Conservation (phyloP, 1,139 yeast genomes). For the Pichia sp. region DNA sequence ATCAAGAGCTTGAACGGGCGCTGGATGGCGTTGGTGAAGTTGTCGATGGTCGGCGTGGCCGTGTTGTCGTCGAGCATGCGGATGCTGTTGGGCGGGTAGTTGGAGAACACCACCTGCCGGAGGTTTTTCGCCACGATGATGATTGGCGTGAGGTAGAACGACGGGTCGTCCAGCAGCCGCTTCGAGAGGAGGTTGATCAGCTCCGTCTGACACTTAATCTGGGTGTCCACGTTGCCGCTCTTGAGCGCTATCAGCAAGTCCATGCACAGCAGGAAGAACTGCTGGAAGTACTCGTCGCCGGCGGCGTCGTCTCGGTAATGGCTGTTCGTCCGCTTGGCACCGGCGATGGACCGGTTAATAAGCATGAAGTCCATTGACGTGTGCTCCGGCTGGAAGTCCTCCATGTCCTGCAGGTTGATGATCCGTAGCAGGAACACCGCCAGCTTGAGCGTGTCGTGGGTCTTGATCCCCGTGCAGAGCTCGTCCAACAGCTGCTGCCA, state of each 20-base stretch:
- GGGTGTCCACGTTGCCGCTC: not conserved
- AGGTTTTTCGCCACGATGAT: slow-evolving; percentile 9
- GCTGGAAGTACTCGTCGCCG: slow-evolving; percentile 7
- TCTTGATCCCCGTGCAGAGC: not conserved
- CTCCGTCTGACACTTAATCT: slow-evolving; percentile 6
- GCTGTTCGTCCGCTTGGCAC: not conserved
- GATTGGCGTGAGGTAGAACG: slow-evolving; percentile 11
- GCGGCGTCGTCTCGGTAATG: not conserved
- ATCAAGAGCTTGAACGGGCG: slow-evolving; percentile 72
- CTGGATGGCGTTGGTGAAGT: slow-evolving; percentile 64
- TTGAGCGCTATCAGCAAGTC: slow-evolving; percentile 4
- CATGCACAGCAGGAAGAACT: slow-evolving; percentile 6
- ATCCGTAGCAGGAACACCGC: slow-evolving; percentile 5
- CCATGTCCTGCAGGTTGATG: not conserved
- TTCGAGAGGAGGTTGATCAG: slow-evolving; percentile 9
- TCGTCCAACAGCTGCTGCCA: slow-evolving; percentile 8
- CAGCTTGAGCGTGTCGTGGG: slow-evolving; percentile 8
- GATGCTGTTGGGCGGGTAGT: not conserved
- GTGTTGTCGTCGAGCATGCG: not conserved
- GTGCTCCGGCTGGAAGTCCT: slow-evolving; percentile 1
- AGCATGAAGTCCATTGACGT: slow-evolving; percentile 4
- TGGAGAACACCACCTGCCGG: slow-evolving; percentile 2
- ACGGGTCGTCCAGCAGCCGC: slow-evolving; percentile 10
- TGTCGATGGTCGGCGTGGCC: slow-evolving; percentile 33
- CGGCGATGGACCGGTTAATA: not conserved